Percentiles rank a stretch among this genome's conserved stretches.
Conservation (phyloP, 306 rosid species). For the Heteromeles arbutifolia region DNA sequence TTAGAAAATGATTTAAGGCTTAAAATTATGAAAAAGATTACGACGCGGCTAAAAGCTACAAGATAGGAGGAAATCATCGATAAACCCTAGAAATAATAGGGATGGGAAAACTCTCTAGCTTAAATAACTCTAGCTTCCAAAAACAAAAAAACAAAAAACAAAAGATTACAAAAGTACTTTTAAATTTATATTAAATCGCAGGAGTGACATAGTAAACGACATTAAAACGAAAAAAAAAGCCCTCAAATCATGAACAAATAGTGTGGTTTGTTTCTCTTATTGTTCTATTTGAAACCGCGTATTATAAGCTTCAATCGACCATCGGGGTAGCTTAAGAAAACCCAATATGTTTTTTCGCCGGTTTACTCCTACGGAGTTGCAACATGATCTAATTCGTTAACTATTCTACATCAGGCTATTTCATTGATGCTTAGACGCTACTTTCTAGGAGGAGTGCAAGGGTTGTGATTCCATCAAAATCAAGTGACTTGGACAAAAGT, state of each 20-base stretch:
- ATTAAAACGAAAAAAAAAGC: too few relatives aligned
- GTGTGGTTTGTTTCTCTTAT: not conserved
- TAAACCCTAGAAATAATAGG: too few relatives aligned
- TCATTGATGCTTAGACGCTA: too few relatives aligned
- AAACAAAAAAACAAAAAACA: too few relatives aligned
- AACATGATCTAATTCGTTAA: not conserved
- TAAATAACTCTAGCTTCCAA: not conserved
- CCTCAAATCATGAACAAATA: too few relatives aligned
- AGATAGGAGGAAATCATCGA: not conserved
- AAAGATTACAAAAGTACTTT: not conserved
- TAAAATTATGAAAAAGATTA: not conserved
- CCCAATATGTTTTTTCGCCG: too few relatives aligned
- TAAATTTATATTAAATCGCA: too few relatives aligned
- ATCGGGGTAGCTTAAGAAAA: too few relatives aligned
- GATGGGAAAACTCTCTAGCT: not conserved
- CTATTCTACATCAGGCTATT: too few relatives aligned
- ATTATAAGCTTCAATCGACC: too few relatives aligned
- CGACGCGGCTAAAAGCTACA: not conserved
- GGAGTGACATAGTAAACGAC: not conserved
- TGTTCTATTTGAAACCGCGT: not conserved
- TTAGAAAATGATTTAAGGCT: not conserved
- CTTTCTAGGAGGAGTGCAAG: not conserved
- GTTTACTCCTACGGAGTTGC: not conserved
- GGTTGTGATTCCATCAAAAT: not conserved
- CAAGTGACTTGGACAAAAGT: not conserved